Base-by-base conservation (phyloP, 108 stramenopile species). In the Cyclotella sp. region DNA sequence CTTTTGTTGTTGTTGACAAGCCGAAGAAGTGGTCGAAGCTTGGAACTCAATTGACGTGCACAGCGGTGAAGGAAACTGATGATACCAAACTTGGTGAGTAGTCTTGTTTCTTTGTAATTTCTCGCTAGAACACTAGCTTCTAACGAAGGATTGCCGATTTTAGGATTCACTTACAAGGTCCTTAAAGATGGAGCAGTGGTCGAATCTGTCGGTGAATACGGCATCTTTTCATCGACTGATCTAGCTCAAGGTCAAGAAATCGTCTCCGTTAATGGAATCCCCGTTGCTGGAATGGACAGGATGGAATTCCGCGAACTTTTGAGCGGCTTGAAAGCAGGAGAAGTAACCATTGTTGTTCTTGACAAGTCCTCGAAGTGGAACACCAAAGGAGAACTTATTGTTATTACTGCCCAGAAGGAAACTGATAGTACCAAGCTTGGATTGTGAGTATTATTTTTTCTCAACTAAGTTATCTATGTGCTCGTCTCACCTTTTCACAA, bases 131-230 rank as follows among this genome's bases (percentile, higher is more conserved):
- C 13, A 5, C 30, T 63, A 18, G 29, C 30, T 34, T 13, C 3
- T 41, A 41, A 4, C 40, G 3, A 4, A 19, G 0, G 29, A n/a
- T 41, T 6, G 8, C 40, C 1, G 12, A 3, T 41, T 1, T 34
- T 14, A 63, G 61, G 61, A 63, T 63, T 63, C 40, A 63, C 39
- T 15, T 63, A 63, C 61, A 63, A 63, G 21, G 61, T 63, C 12
- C 2, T 41, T 2, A 41, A 41, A 7, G 40, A 63, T 41, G 61
- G 61, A 3, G 40, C 24, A 3, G 14, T 21, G n/a, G 40, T 63
- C 18, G 61, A 63, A 63, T 41, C 61, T 39, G 61, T 63, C 12
- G 40, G 40, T 34, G 30, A 39, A 41, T 18, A 41, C 40, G 61
- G 61, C 28, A 63, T 63, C 30, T 63, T 63, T 63, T 2, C 40